Base-by-base conservation (phyloP, 768 basidiomycete genomes). In the Naganishia vaughanmartiniae region DNA sequence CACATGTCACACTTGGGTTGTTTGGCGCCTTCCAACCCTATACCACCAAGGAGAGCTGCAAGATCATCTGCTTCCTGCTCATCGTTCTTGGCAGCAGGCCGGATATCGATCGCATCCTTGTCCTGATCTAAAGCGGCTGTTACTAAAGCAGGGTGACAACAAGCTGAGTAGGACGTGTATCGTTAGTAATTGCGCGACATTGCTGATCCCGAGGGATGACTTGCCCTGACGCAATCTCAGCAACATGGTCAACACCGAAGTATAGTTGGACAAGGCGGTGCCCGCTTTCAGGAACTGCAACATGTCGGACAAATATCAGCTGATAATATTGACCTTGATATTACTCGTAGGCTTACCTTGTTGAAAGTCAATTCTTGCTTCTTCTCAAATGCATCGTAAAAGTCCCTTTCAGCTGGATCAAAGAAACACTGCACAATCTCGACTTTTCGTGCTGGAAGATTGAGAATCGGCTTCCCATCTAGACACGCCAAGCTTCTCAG, bases 181-280 rank as follows among this genome's bases (percentile, higher is more conserved):
- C 45, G 14, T 51, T n/a, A 58, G 53, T 14, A n/a, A n/a, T 6
- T 12, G 12, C 14, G 70, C 51, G 9, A 2, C 17, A 34, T 21
- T 60, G 26, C 19, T 30, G 30, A 21, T 36, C 17, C 36, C 15
- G 19, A 31, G 4, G 14, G 15, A n/a, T 30, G 39, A 78, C 85
- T 33, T 71, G 90, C 94, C 92, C 86, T 99, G 95, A 33, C 95
- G 88, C 56, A 97, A 84, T 34, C 95, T 87, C 57, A 96, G 85
- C 19, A 84, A 70, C 70, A 82, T 73, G 2, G 78, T 80, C 66
- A 84, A 73, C 19, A 83, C 79, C 3, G 77, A 77, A 0, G 81
- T 81, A 66, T 82, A 83, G 67, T 83, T 82, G 11, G 66, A n/a
- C 77, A 79, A 76, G 6, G 76, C 79, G 4, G 79, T 77, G 9